phyloP scores from a whole-genome alignment of 257 asterid species.

The Galeopsis tetrahit region DNA sequence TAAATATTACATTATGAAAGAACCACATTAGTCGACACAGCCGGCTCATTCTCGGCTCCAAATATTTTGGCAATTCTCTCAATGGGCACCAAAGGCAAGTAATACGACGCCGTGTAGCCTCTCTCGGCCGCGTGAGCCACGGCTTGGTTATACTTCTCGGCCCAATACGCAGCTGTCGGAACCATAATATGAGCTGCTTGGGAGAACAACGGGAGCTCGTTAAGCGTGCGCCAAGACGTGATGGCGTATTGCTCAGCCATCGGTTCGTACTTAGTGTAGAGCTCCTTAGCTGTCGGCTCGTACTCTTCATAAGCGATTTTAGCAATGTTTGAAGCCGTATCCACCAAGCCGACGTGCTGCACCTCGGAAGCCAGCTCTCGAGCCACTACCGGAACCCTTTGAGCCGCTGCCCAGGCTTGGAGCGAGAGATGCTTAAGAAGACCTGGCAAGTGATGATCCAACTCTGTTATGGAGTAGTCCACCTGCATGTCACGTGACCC shows the following conservation, averaged over 20 bases:
- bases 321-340: slow-evolving; percentile 43
- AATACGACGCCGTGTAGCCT: slow-evolving; percentile 56
- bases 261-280: slow-evolving; percentile 62
- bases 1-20: slow-evolving; percentile 25
- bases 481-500: slow-evolving; percentile 50
- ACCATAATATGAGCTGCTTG: slow-evolving; percentile 68
- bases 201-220: slow-evolving; percentile 64
- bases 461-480: slow-evolving; percentile 48
- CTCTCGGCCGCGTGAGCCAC: slow-evolving; percentile 46
- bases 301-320: slow-evolving; percentile 45
- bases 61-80: slow-evolving; percentile 71
- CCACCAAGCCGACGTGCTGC: slow-evolving; percentile 56
- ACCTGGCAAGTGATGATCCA: slow-evolving; percentile 60
- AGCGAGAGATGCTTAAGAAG: slow-evolving; percentile 44
- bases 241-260: slow-evolving; percentile 62
- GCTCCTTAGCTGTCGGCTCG: slow-evolving; percentile 53
- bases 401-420: slow-evolving; percentile 51
- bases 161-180: slow-evolving; percentile 82
- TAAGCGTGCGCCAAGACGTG: slow-evolving; percentile 65
- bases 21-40: slow-evolving; percentile 35
- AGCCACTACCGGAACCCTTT: slow-evolving; percentile 53
- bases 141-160: slow-evolving; percentile 69
- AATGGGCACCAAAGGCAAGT: slow-evolving; percentile 65
- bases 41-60: slow-evolving; percentile 43
- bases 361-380: slow-evolving; percentile 62